Base-by-base conservation (phyloP, 176 grass and related monocot genomes). In the Aegilops tauschii region DNA sequence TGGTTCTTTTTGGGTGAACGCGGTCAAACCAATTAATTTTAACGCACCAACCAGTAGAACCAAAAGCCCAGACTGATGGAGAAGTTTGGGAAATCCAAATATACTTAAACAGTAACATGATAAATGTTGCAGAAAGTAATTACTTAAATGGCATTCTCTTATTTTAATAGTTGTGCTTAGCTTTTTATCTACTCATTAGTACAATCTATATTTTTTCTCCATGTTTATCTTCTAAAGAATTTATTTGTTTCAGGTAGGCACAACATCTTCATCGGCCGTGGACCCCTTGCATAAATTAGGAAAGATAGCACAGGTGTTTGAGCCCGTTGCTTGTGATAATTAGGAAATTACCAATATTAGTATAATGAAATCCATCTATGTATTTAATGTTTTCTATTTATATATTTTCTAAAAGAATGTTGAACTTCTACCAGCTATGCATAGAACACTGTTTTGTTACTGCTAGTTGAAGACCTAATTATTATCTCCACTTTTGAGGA, bases 201-300 rank as follows among this genome's bases (percentile, higher is more conserved):
- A 78, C 44, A 49, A 23, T 58, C 44, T 59, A 13, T 54, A 44
- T 74, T 86, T 23, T 86, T 18, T 77, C n/a, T 52, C 35, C 36
- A 63, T 69, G 36, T 67, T 76, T 61, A 29, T 14, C 45, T 31
- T 77, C 23, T 74, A n/a, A 72, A 80, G 36, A 65, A 63, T 8
- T 82, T 28, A 29, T 85, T 61, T 50, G 45, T 82, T 86, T 45
- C 87, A 95, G 93, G 85, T 95, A 65, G 93, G 93, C 42, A 95
- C 93, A 6, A 95, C 90, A 77, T 95, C 93, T 79, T 95, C 93
- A 35, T 86, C 93, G 39, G 90, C 93, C 47, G 79, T 92, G 32
- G 93, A 95, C 86, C 90, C 90, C 28, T 80, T 95, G 83, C 81
- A 67, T 62, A 70, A 88, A 63, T 44, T 95, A 72, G 93, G 87